Percentiles rank a stretch among this genome's conserved stretches.
Evolutionary conservation across 495 filamentous ascomycete genomes (phyloP).

Genomic region (Aspergillus cavernicola): DNA sequence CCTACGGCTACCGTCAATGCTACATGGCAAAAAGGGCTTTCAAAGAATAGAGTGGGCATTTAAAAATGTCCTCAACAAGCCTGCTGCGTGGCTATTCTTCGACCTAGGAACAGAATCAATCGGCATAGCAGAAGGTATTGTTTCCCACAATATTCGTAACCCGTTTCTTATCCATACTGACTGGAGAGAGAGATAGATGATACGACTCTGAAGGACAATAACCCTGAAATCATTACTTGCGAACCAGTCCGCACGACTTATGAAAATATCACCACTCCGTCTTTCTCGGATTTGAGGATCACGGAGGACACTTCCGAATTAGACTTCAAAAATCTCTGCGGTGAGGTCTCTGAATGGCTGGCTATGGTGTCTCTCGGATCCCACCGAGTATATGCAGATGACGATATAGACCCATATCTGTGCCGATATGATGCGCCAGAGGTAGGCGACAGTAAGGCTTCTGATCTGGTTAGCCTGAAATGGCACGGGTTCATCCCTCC

Average conservation of each 20-base stretch:
- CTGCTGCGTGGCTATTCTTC: slow-evolving; percentile 78
- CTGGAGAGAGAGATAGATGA: slow-evolving; percentile 19
- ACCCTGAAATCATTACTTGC: slow-evolving; percentile 47
- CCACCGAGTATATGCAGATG: slow-evolving; percentile 61
- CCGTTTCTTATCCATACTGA: background rate
- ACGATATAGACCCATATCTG: slow-evolving; percentile 75
- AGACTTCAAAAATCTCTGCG: slow-evolving; percentile 57
- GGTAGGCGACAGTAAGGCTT: slow-evolving; percentile 17
- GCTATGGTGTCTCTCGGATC: slow-evolving; percentile 68
- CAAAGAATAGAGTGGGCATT: slow-evolving; percentile 81
- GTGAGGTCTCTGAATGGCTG: slow-evolving; percentile 79
- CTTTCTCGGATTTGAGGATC: slow-evolving; percentile 40
- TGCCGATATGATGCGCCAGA: slow-evolving; percentile 72
- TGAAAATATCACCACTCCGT: slow-evolving; percentile 44
- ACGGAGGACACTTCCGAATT: slow-evolving; percentile 32
- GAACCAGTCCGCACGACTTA: slow-evolving; percentile 23
- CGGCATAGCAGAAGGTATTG: slow-evolving; percentile 27
- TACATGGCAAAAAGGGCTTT: slow-evolving; percentile 89
- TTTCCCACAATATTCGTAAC: background rate
- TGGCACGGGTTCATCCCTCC: slow-evolving; percentile 47
- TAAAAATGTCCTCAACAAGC: slow-evolving; percentile 70
- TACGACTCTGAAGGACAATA: slow-evolving; percentile 51
- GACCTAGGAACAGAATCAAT: slow-evolving; percentile 43
- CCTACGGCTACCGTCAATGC: slow-evolving; percentile 74
- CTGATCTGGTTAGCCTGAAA: slow-evolving; percentile 37